Percentiles rank a stretch among this genome's conserved stretches.
Evolutionary conservation across 2,329 filamentous ascomycete genomes (phyloP).

Genomic region (Aspergillaceae sp.): DNA sequence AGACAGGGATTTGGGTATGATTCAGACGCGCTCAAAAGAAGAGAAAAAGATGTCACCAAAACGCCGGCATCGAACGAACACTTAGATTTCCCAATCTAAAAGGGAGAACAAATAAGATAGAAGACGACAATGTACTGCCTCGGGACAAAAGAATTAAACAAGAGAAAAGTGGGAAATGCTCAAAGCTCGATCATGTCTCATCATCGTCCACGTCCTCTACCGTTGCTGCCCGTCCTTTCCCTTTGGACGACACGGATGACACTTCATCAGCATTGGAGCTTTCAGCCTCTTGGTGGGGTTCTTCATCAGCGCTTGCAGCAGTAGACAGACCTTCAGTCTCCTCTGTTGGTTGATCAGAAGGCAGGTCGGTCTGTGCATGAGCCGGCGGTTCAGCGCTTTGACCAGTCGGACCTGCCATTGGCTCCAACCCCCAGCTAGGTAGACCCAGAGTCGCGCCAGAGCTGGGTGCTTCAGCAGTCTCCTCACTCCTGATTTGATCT

Average conservation of each 20-base stretch:
- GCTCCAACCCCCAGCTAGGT: slow-evolving; percentile 13
- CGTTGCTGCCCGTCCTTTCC: slow-evolving; percentile 25
- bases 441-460: slow-evolving; percentile 3
- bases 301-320: neutral
- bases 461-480: neutral
- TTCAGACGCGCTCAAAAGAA: slow-evolving; percentile 6
- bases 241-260: slow-evolving; percentile 20
- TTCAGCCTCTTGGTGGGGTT: neutral
- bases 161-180: neutral
- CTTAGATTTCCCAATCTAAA: neutral
- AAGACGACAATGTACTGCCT: neutral
- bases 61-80: neutral
- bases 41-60: neutral
- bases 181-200: slow-evolving; percentile 11
- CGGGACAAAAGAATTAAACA: neutral
- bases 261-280: slow-evolving; percentile 5
- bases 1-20: slow-evolving; percentile 11
- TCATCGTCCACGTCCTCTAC: slow-evolving; percentile 30
- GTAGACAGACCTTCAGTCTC: slow-evolving; percentile 1
- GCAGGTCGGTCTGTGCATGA: slow-evolving; percentile 24
- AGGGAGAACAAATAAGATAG: slow-evolving; percentile 1
- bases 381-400: slow-evolving; percentile 17
- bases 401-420: slow-evolving; percentile 5
- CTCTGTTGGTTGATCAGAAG: slow-evolving; percentile 11
- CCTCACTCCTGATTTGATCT: slow-evolving; percentile 1